Evolutionary conservation across 1,139 yeast species (phyloP), one percentile per base, ranked within the genome.

Genomic region (Pneumocystis jirovecii): DNA sequence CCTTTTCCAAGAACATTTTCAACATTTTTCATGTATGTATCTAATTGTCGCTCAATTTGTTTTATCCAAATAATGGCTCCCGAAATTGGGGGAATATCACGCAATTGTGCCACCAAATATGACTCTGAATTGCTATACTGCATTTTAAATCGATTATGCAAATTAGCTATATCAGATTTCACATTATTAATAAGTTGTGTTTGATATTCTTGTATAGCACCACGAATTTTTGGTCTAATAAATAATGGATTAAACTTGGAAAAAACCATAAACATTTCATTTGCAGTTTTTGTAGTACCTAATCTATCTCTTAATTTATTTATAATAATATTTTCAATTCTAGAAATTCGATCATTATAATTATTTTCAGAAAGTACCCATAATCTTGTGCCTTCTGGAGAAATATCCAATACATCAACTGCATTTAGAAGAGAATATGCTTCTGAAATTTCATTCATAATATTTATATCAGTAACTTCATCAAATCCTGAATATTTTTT

Each of bases 1-100:
- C 85, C 86, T 17, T 77, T 72, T 0, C 97, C 96, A 12, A 91
- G 78, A 1, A 85, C 79, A 17, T 79, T 73, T 63, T 81, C 83
- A 8, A 84, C 75, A 60, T 82, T 76, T 12, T 74, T 71, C 66
- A 78, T 72, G 37, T 83, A 73, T 60, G 74, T 74, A 15, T 76
- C 74, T 1, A 84, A 70, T 65, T 80, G 81, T 35, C 74, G 70
- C 56, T 77, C 79, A 12, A 83, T 75, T 69, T 83, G 85, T 34
- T 75, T 76, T 19, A 80, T 79, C 83, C 86, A 82, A 1, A 81
- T 72, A 7, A 84, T 72, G 0, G 80, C 74, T 0, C 83, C 78
- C 0, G 85, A 75, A 19, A 79, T 75, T 0, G 77, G 73, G 0
- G 87, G 83, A 4, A 83, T 70, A 65, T 81, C 84, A 45, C 79